phyloP scores from a whole-genome alignment of 2,329 filamentous ascomycete genomes.

The Rutstroemia sp. region DNA sequence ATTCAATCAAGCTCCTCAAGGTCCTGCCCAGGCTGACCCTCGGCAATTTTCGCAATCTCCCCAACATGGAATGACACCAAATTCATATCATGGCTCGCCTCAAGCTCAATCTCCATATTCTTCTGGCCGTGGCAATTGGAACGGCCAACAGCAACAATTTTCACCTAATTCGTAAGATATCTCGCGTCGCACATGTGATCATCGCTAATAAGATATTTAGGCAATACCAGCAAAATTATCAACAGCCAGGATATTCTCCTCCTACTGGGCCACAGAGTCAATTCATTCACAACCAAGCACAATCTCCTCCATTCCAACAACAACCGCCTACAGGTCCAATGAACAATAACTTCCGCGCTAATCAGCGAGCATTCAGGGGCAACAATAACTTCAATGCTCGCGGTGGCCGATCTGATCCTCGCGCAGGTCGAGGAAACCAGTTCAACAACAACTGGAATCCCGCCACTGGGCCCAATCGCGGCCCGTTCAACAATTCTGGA shows the following conservation, averaged over 20 bases:
- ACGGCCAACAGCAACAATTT: slow-evolving; percentile 33
- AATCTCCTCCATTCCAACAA: slow-evolving; percentile 42
- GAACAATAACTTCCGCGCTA: slow-evolving; percentile 38
- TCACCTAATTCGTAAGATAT: slow-evolving; percentile 41
- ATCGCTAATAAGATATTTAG: slow-evolving; percentile 37
- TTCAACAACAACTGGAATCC: slow-evolving; percentile 68
- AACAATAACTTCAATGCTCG: slow-evolving; percentile 48
- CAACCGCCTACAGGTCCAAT: slow-evolving; percentile 48
- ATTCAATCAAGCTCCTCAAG: slow-evolving; percentile 28
- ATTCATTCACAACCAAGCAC: slow-evolving; percentile 40
- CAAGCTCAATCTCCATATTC: slow-evolving; percentile 53
- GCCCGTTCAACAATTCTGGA: slow-evolving; percentile 34
- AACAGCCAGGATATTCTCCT: slow-evolving; percentile 47
- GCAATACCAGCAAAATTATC: slow-evolving; percentile 53
- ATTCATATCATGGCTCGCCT: slow-evolving; percentile 52
- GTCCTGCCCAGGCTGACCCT: slow-evolving; percentile 23
- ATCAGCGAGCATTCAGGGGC: slow-evolving; percentile 54
- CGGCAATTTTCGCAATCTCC: slow-evolving; percentile 51
- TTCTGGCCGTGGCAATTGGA: slow-evolving; percentile 46
- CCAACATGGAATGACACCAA: slow-evolving; percentile 46
- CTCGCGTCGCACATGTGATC: slow-evolving; percentile 11
- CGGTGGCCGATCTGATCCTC: slow-evolving; percentile 33
- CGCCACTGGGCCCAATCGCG: slow-evolving; percentile 39
- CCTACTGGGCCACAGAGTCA: slow-evolving; percentile 46
- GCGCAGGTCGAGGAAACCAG: slow-evolving; percentile 48